A percentile compares a stretch with the other conserved stretches of the same genome.
Evolutionary conservation across 2,329 filamentous ascomycete species (phyloP).

Genomic region (Colletotrichum spinosum): DNA sequence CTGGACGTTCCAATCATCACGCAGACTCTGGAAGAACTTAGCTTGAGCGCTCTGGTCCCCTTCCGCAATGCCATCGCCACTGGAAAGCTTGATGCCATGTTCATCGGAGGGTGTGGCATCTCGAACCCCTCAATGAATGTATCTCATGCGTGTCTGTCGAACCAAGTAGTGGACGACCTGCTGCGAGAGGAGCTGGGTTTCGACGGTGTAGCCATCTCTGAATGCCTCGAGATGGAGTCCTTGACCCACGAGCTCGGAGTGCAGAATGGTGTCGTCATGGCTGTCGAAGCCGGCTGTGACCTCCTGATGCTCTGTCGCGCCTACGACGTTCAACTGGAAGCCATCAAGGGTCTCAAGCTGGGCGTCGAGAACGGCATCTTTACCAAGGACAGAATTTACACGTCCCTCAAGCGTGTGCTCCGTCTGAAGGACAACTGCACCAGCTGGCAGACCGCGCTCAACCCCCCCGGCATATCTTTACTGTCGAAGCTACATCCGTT

Average conservation of each 20-base stretch:
- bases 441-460: conserved; percentile 91
- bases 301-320: conserved; percentile 89
- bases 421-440: conserved; percentile 87
- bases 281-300: conserved; percentile 95
- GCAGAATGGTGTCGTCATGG: conserved; percentile 96
- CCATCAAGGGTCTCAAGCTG: conserved; percentile 88
- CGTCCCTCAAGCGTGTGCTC: conserved; percentile 83
- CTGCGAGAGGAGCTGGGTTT: conserved; percentile 91
- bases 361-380: conserved; percentile 93
- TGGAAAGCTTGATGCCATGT: conserved; percentile 88
- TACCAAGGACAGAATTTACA: conserved; percentile 80
- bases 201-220: conserved; percentile 91
- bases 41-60: conserved; percentile 89
- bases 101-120: conserved; percentile 94
- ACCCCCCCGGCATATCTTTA: conserved; percentile 81
- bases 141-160: conserved; percentile 92
- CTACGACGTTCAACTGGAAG: conserved; percentile 89
- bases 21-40: conserved; percentile 91
- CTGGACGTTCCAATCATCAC: conserved; percentile 96
- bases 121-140: conserved; percentile 92
- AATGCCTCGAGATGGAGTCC: conserved; percentile 97
- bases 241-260: conserved; percentile 97
- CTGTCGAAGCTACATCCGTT: conserved; percentile 84
- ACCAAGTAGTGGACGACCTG: conserved; percentile 92
- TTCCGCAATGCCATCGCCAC: conserved; percentile 91